Evolutionary conservation across 1,284 basidiomycete genomes (phyloP).

Genomic region (Ustilago cynodontis): DNA sequence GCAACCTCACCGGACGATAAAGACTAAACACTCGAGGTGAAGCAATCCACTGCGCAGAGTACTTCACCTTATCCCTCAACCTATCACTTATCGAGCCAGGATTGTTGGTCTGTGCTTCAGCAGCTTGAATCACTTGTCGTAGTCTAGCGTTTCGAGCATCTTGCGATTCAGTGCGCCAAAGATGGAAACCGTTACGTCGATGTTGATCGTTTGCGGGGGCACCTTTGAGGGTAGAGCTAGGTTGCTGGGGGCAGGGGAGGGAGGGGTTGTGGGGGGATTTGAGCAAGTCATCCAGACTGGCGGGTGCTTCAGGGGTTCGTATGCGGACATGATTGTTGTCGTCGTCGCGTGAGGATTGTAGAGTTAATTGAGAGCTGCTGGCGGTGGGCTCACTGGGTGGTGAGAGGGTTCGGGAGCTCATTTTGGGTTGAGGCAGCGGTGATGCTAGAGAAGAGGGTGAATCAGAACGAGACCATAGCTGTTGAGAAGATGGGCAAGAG

Average conservation of each 20-base stretch:
- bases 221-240: slow-evolving; percentile 32
- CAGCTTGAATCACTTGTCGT: slow-evolving; percentile 22
- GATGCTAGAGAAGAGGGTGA: background rate
- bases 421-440: background rate
- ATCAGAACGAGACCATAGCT: background rate
- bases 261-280: slow-evolving; percentile 46
- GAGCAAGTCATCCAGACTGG: slow-evolving; percentile 47
- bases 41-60: background rate
- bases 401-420: slow-evolving; percentile 23
- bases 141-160: slow-evolving; percentile 33
- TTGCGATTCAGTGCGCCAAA: slow-evolving; percentile 58
- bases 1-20: slow-evolving; percentile 17
- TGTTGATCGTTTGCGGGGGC: slow-evolving; percentile 37
- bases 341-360: background rate
- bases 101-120: slow-evolving; percentile 18
- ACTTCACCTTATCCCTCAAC: background rate
- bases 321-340: slow-evolving; percentile 17
- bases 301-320: slow-evolving; percentile 44
- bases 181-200: slow-evolving; percentile 54
- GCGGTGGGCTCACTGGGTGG: slow-evolving; percentile 9
- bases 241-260: slow-evolving; percentile 11
- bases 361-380: slow-evolving; percentile 23
- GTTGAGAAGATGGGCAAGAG: background rate
- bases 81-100: slow-evolving; percentile 8
- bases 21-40: slow-evolving; percentile 17